Percentiles rank a stretch among this genome's conserved stretches.
phyloP scores from a whole-genome alignment of 208 protist genomes.

The Leishmania amazonensis region DNA sequence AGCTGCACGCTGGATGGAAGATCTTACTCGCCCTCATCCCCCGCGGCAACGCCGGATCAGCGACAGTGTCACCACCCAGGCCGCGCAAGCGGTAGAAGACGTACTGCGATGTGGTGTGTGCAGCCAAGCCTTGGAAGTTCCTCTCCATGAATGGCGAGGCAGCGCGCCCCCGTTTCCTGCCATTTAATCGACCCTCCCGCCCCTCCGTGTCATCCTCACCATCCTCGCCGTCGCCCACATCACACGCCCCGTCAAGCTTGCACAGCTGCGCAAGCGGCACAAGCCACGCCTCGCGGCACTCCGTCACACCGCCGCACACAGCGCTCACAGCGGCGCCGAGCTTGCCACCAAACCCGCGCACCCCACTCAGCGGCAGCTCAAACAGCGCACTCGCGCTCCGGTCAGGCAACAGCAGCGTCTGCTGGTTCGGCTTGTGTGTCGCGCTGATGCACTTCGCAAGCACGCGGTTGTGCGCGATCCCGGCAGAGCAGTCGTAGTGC shows the following conservation, averaged over 20 bases:
- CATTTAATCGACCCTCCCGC: no score
- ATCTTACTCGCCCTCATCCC: constrained; percentile 68
- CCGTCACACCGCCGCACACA: constrained; percentile 38
- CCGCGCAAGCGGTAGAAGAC: constrained; percentile 58
- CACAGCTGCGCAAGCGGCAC: constrained; percentile 29
- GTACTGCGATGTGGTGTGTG: constrained; percentile 14
- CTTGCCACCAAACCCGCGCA: constrained; percentile 75
- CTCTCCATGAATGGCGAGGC: not conserved
- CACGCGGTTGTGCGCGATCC: constrained; percentile 84
- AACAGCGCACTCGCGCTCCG: constrained; percentile 57
- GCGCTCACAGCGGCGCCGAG: constrained; percentile 65
- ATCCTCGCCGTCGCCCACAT: constrained; percentile 12
- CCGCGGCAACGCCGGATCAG: constrained; percentile 41
- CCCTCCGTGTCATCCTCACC: constrained; percentile 5
- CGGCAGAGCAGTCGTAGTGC: constrained; percentile 85
- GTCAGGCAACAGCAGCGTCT: constrained; percentile 75
- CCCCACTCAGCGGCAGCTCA: constrained; percentile 22
- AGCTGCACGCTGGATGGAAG: constrained; percentile 47
- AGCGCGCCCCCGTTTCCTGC: constrained; percentile 7
- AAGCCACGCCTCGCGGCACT: constrained; percentile 64
- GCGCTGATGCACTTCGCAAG: constrained; percentile 84
- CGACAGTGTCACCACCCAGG: constrained; percentile 44
- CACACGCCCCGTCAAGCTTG: constrained; percentile 10
- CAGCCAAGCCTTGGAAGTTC: not conserved
- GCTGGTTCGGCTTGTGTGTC: constrained; percentile 84